Evolutionary conservation across 345 rosid species (phyloP).

Genomic region (Hypericum androsaemum): DNA sequence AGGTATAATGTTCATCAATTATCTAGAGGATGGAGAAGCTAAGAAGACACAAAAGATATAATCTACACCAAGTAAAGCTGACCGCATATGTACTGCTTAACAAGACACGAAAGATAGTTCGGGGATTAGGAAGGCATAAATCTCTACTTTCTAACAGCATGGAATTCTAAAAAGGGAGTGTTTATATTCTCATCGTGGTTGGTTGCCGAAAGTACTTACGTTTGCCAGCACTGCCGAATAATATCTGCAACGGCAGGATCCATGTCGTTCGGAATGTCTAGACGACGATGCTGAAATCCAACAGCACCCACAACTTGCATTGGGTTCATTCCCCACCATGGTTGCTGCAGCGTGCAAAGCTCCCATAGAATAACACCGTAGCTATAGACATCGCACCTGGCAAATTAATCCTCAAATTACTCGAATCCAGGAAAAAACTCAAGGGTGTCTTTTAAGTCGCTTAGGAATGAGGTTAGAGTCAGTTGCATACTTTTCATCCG

Average conservation of each 20-base stretch:
- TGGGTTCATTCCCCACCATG: conserved; percentile 98
- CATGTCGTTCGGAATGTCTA: conserved; percentile 60
- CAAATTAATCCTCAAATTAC: conserved; percentile 8
- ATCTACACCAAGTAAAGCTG: too few species aligned
- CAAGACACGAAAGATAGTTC: too few species aligned
- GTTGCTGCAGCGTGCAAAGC: conserved; percentile 66
- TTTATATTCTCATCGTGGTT: not conserved
- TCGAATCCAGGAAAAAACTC: conserved; percentile 1
- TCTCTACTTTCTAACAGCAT: too few species aligned
- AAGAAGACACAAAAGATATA: too few species aligned
- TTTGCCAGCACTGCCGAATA: conserved; percentile 78
- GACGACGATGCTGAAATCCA: conserved; percentile 90
- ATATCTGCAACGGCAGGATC: conserved; percentile 69
- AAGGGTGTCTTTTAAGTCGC: not conserved
- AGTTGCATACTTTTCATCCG: conserved; percentile 70
- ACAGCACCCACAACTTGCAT: conserved; percentile 99
- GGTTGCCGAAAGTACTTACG: conserved; percentile 41
- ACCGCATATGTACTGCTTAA: too few species aligned
- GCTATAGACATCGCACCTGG: conserved; percentile 92
- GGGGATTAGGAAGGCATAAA: too few species aligned
- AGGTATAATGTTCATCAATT: conserved; percentile 6
- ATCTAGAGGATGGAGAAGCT: too few species aligned
- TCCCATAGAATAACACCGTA: conserved; percentile 97
- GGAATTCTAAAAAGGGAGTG: not conserved
- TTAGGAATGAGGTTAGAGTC: not conserved